These are phyloP conservation scores for Vaccinium macrocarpon DNA, from an alignment of 148 eudicot genomes.

Conservation along the genomic window DNA sequence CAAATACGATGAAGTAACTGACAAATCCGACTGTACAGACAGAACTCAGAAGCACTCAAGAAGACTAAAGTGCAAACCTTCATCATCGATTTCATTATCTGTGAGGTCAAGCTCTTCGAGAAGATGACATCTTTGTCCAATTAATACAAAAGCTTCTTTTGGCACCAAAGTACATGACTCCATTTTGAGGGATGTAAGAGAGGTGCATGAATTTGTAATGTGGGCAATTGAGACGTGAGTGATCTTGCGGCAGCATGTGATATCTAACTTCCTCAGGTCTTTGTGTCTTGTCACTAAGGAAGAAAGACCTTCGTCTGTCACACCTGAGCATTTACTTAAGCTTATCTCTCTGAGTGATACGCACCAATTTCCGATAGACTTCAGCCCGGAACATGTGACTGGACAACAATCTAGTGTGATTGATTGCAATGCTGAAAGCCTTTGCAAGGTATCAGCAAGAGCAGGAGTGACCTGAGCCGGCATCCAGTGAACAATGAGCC, in stretches of 20 bases:
- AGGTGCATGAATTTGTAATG: conserved; percentile 63
- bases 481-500: conserved; percentile 16
- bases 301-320: conserved; percentile 81
- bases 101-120: conserved; percentile 94
- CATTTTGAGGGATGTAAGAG: conserved; percentile 70
- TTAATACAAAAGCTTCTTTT: conserved; percentile 75
- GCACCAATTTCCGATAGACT: conserved; percentile 68
- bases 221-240: conserved; percentile 61
- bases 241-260: conserved; percentile 84
- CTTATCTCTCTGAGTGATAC: conserved; percentile 71
- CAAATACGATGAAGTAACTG: conserved; percentile 14
- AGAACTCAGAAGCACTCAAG: conserved; percentile 3
- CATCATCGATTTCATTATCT: conserved; percentile 84
- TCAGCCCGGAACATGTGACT: conserved; percentile 74
- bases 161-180: conserved; percentile 73
- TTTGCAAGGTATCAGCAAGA: conserved; percentile 69
- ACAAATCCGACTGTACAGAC: background rate
- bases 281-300: conserved; percentile 66
- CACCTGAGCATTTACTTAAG: conserved; percentile 80
- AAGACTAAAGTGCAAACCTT: conserved; percentile 43
- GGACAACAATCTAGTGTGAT: conserved; percentile 78
- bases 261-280: conserved; percentile 71
- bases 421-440: conserved; percentile 67
- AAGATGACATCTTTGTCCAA: conserved; percentile 69
- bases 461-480: conserved; percentile 74